phyloP scores from a whole-genome alignment of 768 basidiomycete genomes.

The Lentinula lateritia region DNA sequence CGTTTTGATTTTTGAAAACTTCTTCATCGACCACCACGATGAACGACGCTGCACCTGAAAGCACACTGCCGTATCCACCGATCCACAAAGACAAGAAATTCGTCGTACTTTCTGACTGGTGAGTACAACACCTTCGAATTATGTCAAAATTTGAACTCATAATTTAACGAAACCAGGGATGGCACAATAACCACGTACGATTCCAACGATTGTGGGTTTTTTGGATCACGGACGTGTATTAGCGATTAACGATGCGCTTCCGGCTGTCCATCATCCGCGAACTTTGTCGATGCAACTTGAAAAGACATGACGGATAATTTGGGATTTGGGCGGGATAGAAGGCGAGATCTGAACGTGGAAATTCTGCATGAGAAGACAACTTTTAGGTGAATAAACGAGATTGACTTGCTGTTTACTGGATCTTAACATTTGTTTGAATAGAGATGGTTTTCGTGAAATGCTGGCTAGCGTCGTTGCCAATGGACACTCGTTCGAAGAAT shows the following conservation, averaged over 20 bases:
- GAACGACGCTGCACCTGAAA: constrained; percentile 39
- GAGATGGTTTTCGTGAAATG: constrained; percentile 88
- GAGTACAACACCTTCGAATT: constrained; percentile 1
- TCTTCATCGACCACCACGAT: constrained; percentile 5
- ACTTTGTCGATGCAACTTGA: neutral
- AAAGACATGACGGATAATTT: constrained; percentile 85
- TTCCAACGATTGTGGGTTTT: constrained; percentile 79
- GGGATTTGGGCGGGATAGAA: constrained; percentile 73
- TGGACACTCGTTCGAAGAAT: constrained; percentile 80
- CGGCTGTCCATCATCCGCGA: neutral
- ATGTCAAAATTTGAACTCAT: constrained; percentile 1
- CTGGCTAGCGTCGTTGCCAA: constrained; percentile 69
- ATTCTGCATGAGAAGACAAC: constrained; percentile 61
- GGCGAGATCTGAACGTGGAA: constrained; percentile 69
- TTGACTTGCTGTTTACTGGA: constrained; percentile 13
- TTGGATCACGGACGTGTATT: neutral
- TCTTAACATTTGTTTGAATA: constrained; percentile 20
- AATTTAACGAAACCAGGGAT: constrained; percentile 47
- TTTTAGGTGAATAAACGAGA: constrained; percentile 51
- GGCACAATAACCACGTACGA: constrained; percentile 92
- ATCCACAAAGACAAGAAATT: constrained; percentile 77
- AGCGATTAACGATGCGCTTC: neutral
- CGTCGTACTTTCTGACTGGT: constrained; percentile 90
- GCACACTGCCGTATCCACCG: constrained; percentile 76
- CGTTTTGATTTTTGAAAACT: too few species aligned